Evolutionary conservation across 441 rosid genomes (phyloP).

Genomic region (Raphanus hybrid): DNA sequence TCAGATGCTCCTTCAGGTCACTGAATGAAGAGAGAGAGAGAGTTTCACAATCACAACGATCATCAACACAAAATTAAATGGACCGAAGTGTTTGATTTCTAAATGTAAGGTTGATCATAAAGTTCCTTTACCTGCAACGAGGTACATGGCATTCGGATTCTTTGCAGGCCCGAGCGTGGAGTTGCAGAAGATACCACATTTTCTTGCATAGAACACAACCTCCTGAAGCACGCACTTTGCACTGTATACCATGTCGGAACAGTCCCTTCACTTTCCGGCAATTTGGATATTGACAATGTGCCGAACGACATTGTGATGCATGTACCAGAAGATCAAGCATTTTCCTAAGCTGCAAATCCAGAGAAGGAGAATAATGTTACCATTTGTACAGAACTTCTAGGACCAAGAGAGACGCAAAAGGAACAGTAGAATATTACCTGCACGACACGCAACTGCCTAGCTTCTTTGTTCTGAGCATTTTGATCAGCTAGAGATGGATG

Average conservation of each 20-base stretch:
- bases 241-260: constrained; percentile 92
- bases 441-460: constrained; percentile 83
- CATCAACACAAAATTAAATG: constrained; percentile 16
- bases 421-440: constrained; percentile 57
- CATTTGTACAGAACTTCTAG: not conserved
- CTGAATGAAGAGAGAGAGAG: constrained; percentile 48
- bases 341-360: constrained; percentile 84
- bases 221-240: constrained; percentile 93
- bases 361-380: not conserved
- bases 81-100: not conserved
- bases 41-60: constrained; percentile 12
- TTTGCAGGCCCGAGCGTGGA: constrained; percentile 99
- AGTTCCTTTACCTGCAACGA: constrained; percentile 82
- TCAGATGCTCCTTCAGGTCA: constrained; percentile 92
- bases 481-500: constrained; percentile 94
- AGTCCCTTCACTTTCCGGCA: constrained; percentile 98
- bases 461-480: constrained; percentile 98
- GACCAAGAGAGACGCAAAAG: constrained; percentile 19
- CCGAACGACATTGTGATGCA: constrained; percentile 93
- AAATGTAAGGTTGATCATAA: constrained; percentile 7
- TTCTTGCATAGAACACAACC: constrained; percentile 95
- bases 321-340: constrained; percentile 99
- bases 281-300: constrained; percentile 91
- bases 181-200: constrained; percentile 99
- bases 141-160: constrained; percentile 97